These are phyloP conservation scores for Aphanomyces invadans DNA, from an alignment of 352 stramenopile species.

Conservation along the genomic window DNA sequence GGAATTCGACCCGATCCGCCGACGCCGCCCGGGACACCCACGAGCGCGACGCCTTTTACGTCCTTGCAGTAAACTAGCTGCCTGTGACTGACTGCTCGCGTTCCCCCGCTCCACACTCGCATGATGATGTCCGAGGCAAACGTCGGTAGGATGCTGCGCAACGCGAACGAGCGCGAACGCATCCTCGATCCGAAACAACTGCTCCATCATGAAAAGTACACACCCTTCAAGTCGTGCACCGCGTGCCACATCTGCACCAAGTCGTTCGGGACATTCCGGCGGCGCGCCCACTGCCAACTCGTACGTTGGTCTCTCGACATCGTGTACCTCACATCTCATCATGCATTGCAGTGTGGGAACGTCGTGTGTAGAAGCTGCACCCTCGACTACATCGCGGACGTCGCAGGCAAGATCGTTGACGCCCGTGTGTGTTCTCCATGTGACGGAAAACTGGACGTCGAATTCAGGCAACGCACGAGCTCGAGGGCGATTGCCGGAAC, in stretches of 20 bases:
- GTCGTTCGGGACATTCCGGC: background rate
- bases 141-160: background rate
- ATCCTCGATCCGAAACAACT: slow-evolving; percentile 4
- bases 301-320: background rate
- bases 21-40: too few species aligned
- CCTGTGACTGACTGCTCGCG: too few species aligned
- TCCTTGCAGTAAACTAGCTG: background rate
- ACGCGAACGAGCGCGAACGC: background rate
- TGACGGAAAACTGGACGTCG: background rate
- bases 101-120: too few species aligned
- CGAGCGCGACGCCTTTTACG: too few species aligned
- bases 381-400: slow-evolving; percentile 4
- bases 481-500: background rate
- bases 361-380: slow-evolving; percentile 18
- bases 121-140: too few species aligned
- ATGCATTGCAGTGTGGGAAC: slow-evolving; percentile 1
- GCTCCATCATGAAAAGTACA: background rate
- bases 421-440: background rate
- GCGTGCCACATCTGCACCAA: background rate
- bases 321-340: background rate
- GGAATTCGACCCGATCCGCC: too few species aligned
- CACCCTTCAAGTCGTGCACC: background rate
- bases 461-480: background rate
- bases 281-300: background rate
- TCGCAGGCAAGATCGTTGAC: background rate